Conservation (phyloP, 352 stramenopile species). For the Globisporangium uncinulatum region DNA sequence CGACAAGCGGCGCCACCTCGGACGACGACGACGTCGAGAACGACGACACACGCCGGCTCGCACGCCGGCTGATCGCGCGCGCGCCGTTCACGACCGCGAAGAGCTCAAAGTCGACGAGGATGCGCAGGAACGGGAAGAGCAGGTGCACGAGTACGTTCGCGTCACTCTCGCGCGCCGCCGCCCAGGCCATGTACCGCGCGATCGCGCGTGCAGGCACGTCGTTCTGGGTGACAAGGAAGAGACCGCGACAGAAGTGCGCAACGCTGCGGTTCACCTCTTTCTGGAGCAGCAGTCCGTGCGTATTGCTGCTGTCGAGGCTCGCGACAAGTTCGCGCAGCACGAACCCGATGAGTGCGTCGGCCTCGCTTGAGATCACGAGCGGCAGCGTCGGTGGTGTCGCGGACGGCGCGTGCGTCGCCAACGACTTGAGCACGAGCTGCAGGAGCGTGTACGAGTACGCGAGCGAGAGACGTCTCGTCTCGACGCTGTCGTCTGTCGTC, state of each 20-base stretch:
- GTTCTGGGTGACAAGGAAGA: conserved; percentile 54
- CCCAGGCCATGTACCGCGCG: conserved; percentile 32
- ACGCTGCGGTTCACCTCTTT: conserved; percentile 70
- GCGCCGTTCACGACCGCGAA: conserved; percentile 61
- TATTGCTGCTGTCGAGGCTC: conserved; percentile 20
- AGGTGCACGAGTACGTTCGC: conserved; percentile 56
- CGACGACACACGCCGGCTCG: not conserved
- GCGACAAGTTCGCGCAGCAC: conserved; percentile 38
- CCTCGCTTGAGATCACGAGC: conserved; percentile 12
- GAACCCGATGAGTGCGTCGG: conserved; percentile 37
- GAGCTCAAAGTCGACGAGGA: conserved; percentile 65
- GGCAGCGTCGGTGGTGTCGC: conserved; percentile 2
- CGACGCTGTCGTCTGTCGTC: conserved; percentile 27
- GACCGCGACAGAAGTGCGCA: conserved; percentile 39
- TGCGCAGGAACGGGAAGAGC: conserved; percentile 59
- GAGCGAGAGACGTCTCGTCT: conserved; percentile 43
- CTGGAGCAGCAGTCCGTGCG: conserved; percentile 37
- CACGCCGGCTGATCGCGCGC: not conserved
- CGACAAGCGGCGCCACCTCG: too few species aligned
- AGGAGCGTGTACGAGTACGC: conserved; percentile 48
- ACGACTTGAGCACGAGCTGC: conserved; percentile 62
- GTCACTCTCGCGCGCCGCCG: conserved; percentile 31
- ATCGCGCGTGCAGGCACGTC: conserved; percentile 37
- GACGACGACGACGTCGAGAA: not conserved
- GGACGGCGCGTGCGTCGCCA: conserved; percentile 36